Conservation (phyloP, 2,329 filamentous ascomycete genomes). For the Phyllosticta citriasiana region DNA sequence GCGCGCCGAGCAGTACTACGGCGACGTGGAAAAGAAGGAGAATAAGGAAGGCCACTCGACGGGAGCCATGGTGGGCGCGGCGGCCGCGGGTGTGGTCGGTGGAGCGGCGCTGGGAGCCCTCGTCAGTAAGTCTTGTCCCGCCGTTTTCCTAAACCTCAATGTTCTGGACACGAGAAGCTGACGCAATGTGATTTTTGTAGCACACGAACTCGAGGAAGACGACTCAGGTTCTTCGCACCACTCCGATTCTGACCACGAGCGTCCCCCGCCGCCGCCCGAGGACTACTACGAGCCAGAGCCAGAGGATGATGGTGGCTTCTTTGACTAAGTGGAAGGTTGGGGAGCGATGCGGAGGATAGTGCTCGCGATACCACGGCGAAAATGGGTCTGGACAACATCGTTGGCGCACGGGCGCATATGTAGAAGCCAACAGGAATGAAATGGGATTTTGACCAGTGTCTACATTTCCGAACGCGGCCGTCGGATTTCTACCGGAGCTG, state of each 20-base stretch:
- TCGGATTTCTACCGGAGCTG: background rate
- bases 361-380: background rate
- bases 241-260: slow-evolving; percentile 3
- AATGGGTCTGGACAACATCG: background rate
- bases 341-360: background rate
- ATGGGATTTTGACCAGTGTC: background rate
- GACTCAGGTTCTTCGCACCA: background rate
- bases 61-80: slow-evolving; percentile 45
- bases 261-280: background rate
- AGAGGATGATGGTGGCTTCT: background rate
- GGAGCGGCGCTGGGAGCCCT: slow-evolving; percentile 49
- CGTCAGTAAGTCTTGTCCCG: slow-evolving; percentile 36
- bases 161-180: background rate
- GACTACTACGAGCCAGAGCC: slow-evolving; percentile 2
- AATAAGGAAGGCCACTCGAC: slow-evolving; percentile 34
- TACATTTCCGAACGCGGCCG: background rate
- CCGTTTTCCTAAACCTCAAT: background rate
- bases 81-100: slow-evolving; percentile 49
- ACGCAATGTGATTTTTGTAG: background rate
- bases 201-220: slow-evolving; percentile 6
- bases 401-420: background rate
- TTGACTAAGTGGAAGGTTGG: background rate
- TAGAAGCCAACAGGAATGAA: background rate
- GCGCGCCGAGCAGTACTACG: slow-evolving; percentile 11
- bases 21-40: slow-evolving; percentile 20